Evolutionary conservation across 2,329 filamentous ascomycete species (phyloP).

Genomic region (Alternaria brassicicola): DNA sequence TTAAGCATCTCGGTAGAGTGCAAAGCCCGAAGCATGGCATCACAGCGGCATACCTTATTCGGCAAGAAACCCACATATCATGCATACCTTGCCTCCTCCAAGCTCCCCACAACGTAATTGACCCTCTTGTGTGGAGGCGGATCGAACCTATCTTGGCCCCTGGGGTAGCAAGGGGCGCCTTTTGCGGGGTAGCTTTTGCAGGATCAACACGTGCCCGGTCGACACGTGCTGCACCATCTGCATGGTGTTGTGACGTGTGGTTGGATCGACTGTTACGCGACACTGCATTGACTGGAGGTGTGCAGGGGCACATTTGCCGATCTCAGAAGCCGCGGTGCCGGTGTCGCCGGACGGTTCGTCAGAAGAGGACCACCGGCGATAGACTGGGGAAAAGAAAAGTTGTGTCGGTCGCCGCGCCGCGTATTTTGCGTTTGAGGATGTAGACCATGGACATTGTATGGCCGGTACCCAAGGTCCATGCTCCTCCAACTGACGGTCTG

Average conservation of each 20-base stretch:
- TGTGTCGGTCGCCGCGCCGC: slow-evolving; percentile 2
- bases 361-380: not conserved
- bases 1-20: slow-evolving; percentile 22
- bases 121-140: slow-evolving; percentile 12
- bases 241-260: slow-evolving; percentile 18
- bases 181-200: slow-evolving; percentile 29
- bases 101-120: slow-evolving; percentile 1
- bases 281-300: not conserved
- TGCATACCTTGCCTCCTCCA: not conserved
- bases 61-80: slow-evolving; percentile 10
- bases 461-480: not conserved
- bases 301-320: slow-evolving; percentile 15
- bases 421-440: not conserved
- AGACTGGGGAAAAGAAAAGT: not conserved
- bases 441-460: not conserved
- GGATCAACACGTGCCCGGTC: slow-evolving; percentile 11
- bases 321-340: slow-evolving; percentile 9
- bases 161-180: slow-evolving; percentile 21
- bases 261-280: slow-evolving; percentile 5
- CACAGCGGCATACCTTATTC: slow-evolving; percentile 13
- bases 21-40: slow-evolving; percentile 14
- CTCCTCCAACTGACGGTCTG: not conserved
- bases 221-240: slow-evolving; percentile 8
- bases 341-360: not conserved
- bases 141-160: slow-evolving; percentile 8